Percentiles rank a stretch among this genome's conserved stretches.
Conservation (phyloP, 1,284 basidiomycete species). For the Amylostereum chailletii region DNA sequence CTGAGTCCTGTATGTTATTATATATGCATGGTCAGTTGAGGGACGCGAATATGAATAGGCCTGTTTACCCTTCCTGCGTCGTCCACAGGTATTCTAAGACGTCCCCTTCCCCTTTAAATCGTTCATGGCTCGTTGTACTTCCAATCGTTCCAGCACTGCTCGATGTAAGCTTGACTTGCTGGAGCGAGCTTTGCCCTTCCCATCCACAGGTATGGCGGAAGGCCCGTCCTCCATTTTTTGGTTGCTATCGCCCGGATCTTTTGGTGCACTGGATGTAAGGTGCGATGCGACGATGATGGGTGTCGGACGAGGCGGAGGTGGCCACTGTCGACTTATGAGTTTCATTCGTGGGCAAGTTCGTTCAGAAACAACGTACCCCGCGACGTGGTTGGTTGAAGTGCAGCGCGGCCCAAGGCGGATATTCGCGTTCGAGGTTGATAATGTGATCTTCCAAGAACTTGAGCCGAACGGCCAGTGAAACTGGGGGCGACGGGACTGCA, state of each 20-base stretch:
- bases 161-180: slow-evolving; percentile 58
- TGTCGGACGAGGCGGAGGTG: slow-evolving; percentile 63
- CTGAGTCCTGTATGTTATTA: too few relatives aligned
- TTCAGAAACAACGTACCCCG: slow-evolving; percentile 42
- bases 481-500: slow-evolving; percentile 61
- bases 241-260: slow-evolving; percentile 9
- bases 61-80: not conserved
- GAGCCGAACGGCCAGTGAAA: slow-evolving; percentile 51
- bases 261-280: slow-evolving; percentile 30
- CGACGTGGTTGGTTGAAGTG: slow-evolving; percentile 76
- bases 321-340: slow-evolving; percentile 44
- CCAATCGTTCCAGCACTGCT: slow-evolving; percentile 65
- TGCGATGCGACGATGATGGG: slow-evolving; percentile 67
- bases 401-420: slow-evolving; percentile 75
- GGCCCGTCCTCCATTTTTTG: not conserved
- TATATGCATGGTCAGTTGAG: not conserved
- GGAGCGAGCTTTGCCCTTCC: slow-evolving; percentile 29
- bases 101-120: slow-evolving; percentile 28
- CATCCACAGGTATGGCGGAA: slow-evolving; percentile 9
- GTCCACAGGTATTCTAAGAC: not conserved
- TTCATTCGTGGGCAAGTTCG: not conserved
- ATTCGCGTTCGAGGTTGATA: slow-evolving; percentile 63
- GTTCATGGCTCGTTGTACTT: slow-evolving; percentile 65
- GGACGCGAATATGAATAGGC: not conserved
- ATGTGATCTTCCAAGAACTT: slow-evolving; percentile 70